Percentiles rank a stretch among this genome's conserved stretches.
Conservation (phyloP, 768 basidiomycete species). For the Lactarius akahatsu region DNA sequence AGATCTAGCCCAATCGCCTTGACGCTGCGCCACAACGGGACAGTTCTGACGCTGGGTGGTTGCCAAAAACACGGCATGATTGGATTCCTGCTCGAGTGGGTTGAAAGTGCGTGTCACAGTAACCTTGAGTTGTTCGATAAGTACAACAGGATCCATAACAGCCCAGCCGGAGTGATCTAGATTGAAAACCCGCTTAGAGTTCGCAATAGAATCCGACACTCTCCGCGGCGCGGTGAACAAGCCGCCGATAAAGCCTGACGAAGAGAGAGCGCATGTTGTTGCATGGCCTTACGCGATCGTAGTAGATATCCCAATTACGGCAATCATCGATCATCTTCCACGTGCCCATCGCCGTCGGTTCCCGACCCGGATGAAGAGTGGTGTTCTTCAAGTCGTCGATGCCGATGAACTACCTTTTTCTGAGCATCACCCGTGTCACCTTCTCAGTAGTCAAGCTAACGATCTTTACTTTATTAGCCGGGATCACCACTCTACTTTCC, state of each 20-base stretch:
- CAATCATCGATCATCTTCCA: not conserved
- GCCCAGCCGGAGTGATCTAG: conserved; percentile 8
- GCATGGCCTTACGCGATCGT: not conserved
- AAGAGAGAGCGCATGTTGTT: not conserved
- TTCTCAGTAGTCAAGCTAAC: conserved; percentile 17
- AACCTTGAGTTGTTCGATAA: conserved; percentile 2
- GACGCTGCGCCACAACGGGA: not conserved
- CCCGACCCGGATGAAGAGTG: not conserved
- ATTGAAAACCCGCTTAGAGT: conserved; percentile 3
- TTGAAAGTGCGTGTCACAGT: not conserved
- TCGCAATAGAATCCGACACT: not conserved
- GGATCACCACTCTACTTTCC: conserved; percentile 25
- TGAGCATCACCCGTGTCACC: conserved; percentile 1
- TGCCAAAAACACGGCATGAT: conserved; percentile 9
- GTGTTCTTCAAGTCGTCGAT: conserved; percentile 1
- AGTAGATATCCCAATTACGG: not conserved
- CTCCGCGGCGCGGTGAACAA: not conserved
- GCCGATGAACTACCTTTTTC: conserved; percentile 11
- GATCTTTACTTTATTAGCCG: conserved; percentile 23
- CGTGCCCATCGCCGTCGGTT: conserved; percentile 1
- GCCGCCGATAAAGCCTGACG: not conserved
- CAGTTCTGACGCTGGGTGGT: not conserved
- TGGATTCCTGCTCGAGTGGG: not conserved
- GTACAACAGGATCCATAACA: not conserved
- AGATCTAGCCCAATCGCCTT: not conserved